Evolutionary conservation across 2,329 filamentous ascomycete species (phyloP), one percentile per base, ranked within the genome.

Genomic region (Hypocreales sp.): DNA sequence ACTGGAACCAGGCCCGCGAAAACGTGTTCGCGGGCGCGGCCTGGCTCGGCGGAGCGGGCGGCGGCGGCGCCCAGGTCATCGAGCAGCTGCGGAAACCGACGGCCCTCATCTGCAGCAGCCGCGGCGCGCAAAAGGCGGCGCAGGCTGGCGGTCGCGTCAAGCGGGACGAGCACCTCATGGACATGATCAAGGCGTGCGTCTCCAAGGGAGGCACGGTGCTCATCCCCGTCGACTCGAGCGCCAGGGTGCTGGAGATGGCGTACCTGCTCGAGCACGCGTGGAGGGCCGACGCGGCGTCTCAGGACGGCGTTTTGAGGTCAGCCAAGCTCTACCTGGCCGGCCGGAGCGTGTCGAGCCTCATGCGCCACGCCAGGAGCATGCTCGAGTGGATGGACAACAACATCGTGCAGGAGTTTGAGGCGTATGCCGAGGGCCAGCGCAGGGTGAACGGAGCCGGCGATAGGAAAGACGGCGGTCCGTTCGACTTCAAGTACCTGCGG

Each of bases 341-440:
- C 21, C 77, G 76, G 32, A 92, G 83, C 34, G 79, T 82, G 36
- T 77, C 81, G 31, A 86, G 83, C 35, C 92, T 86, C 0, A 80
- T 95, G 64, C 70, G 83, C 28, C 82, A 94, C 39, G 81, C 87
- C 15, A 70, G 86, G 38, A 94, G 87, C 49, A 92, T 98, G 81
- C 61, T 98, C 18, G 90, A 98, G 47, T 98, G 90, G 90, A 95
- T 98, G 86, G 86, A 95, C 46, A 86, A 94, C 44, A 78, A 75
- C 31, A 92, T 98, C 32, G 79, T 92, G 22, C 75, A 84, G 29
- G 87, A 95, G 42, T 92, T 93, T 35, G 86, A 93, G 47, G 73
- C 77, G 10, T 63, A 74, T 25, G 67, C 64, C 2, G 67, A 71
- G 35, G 59, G 53, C 4, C 57, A 62, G 35, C 46, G 55, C 4